Conservation (phyloP, 352 stramenopile species). For the Globisporangium splendens region DNA sequence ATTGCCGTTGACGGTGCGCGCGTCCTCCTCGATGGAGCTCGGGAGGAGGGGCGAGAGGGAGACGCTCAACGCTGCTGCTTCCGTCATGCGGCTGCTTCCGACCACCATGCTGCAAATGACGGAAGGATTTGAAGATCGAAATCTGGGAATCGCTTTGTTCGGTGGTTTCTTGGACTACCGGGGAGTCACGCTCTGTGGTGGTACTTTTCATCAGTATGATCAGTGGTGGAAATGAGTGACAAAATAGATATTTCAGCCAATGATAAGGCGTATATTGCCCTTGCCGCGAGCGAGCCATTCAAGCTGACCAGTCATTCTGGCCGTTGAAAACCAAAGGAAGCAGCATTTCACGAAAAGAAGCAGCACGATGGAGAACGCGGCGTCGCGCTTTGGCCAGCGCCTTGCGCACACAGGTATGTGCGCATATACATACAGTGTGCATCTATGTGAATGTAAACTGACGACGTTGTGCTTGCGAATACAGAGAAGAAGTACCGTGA, state of each 20-base stretch:
- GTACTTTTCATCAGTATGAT: neutral
- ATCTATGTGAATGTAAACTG: slow-evolving; percentile 5
- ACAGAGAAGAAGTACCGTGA: slow-evolving; percentile 86
- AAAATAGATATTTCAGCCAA: too few species aligned
- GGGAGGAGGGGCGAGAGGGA: slow-evolving; percentile 75
- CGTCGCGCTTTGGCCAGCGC: slow-evolving; percentile 80
- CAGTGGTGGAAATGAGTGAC: slow-evolving; percentile 2
- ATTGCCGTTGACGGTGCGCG: slow-evolving; percentile 8
- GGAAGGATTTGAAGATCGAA: slow-evolving; percentile 4
- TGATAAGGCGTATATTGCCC: neutral
- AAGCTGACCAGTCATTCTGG: slow-evolving; percentile 14
- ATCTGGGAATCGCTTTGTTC: slow-evolving; percentile 6
- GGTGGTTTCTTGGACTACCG: slow-evolving; percentile 1
- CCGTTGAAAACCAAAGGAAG: neutral
- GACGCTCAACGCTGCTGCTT: slow-evolving; percentile 52
- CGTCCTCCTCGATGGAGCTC: slow-evolving; percentile 72
- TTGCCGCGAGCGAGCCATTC: neutral
- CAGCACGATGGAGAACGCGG: slow-evolving; percentile 60
- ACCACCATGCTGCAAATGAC: slow-evolving; percentile 33
- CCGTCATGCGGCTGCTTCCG: slow-evolving; percentile 28
- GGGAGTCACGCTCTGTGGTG: neutral
- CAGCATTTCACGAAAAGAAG: neutral
- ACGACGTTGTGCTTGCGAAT: neutral
- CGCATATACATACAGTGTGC: slow-evolving; percentile 5
- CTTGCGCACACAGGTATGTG: slow-evolving; percentile 74